Evolutionary conservation across 352 stramenopile species (phyloP), one percentile per base, ranked within the genome.

Genomic region (Phytophthora hibernalis): DNA sequence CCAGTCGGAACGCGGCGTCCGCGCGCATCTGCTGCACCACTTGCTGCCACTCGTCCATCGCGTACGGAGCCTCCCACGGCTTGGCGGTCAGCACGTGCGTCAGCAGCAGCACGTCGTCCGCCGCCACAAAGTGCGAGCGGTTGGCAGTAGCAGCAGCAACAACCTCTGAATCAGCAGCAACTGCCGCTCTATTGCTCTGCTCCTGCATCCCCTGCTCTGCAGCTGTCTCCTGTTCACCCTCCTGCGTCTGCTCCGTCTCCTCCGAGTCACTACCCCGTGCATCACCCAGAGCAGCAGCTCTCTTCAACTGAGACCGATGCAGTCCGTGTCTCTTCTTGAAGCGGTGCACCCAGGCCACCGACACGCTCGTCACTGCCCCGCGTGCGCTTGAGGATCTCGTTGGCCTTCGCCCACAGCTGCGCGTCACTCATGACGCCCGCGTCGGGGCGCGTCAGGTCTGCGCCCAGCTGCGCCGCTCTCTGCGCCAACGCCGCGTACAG

Each of bases 261-360:
- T 20, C 8, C 20, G 22, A 22, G 24, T 9, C 16, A 21, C 31
- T 28, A 12, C 10, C 40, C 2, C 16, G 26, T 31, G 26, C 49
- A 35, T 21, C 42, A 18, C 15, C 48, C n/a, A 38, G 28, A 16
- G n/a, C 21, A 21, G 37, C 45, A 15, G 44, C 44, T 22, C 57
- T 49, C 53, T 67, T 62, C 11, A 64, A 18, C 48, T 71, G 68
- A 20, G 51, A 72, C 4, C 55, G 65, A 51, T 76, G 66, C 43
- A 79, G 66, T 24, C 70, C 71, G 26, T 79, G 71, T 15, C 71
- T 53, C 54, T 65, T 66, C 50, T 79, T 79, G 37, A 79, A 79
- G 33, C 71, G 71, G 50, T 76, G 63, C 21, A 79, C 71, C 71
- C 71, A 79, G 2, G 65, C 68, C 21, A 60, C 52, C 5, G 66